Evolutionary conservation across 768 basidiomycete genomes (phyloP).

Genomic region (Tulasnella sp.): DNA sequence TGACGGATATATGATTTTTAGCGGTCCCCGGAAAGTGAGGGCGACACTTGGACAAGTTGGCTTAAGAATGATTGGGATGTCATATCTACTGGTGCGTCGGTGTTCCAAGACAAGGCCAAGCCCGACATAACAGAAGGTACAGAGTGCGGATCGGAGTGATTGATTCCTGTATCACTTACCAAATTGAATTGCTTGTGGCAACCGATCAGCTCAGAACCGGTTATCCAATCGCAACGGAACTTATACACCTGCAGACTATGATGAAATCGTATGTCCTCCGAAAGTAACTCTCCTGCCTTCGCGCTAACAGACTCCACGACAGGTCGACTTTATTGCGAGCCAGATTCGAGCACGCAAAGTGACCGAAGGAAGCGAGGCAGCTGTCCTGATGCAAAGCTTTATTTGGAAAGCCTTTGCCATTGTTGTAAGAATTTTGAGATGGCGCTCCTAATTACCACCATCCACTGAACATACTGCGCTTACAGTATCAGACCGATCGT

Average conservation of each 20-base stretch:
- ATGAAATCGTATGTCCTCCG: background rate
- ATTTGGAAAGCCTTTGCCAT: background rate
- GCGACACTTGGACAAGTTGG: background rate
- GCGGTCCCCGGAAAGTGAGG: background rate
- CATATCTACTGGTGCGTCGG: background rate
- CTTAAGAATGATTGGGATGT: background rate
- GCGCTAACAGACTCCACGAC: no score
- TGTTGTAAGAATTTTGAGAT: background rate
- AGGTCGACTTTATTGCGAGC: background rate
- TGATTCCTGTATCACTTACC: background rate
- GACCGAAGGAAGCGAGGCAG: background rate
- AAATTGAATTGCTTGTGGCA: background rate
- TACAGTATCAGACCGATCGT: background rate
- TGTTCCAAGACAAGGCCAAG: background rate
- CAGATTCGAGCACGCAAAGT: background rate
- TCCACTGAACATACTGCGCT: background rate
- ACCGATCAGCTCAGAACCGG: background rate
- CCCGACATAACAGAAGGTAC: background rate
- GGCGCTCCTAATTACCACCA: background rate
- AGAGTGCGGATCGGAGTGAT: background rate
- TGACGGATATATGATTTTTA: background rate
- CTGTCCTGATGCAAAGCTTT: background rate
- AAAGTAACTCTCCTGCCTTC: background rate
- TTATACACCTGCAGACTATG: background rate
- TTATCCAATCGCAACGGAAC: background rate